Evolutionary conservation across 2,329 filamentous ascomycete species (phyloP).

Genomic region (Sporothrix variecibatus): DNA sequence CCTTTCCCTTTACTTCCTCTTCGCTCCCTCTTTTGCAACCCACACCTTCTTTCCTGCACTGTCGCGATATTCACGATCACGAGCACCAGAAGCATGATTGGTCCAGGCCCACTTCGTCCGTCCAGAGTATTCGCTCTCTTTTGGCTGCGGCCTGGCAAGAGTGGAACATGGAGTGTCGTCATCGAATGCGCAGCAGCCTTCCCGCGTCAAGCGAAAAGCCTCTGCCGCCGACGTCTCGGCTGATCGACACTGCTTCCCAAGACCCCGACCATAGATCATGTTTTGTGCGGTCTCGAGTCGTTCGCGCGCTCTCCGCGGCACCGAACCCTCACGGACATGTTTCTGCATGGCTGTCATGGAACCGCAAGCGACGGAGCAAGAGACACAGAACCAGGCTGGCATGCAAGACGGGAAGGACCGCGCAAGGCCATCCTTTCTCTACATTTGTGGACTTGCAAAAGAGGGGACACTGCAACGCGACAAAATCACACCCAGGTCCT

Average conservation of each 20-base stretch:
- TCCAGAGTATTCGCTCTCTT: not conserved
- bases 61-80: conserved; percentile 16
- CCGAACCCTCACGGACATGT: not conserved
- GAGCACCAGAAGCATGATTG: conserved; percentile 4
- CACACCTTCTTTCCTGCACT: not conserved
- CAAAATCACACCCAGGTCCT: not conserved
- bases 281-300: not conserved
- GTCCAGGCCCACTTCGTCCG: not conserved
- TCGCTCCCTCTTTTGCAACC: not conserved
- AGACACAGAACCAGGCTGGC: not conserved
- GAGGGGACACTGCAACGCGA: not conserved
- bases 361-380: not conserved
- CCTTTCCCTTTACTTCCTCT: not conserved
- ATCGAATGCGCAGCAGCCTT: conserved; percentile 7
- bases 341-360: not conserved
- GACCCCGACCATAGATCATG: not conserved
- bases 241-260: conserved; percentile 10
- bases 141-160: not conserved
- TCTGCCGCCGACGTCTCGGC: not conserved
- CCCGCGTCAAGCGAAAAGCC: not conserved
- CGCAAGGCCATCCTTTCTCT: not conserved
- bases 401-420: conserved; percentile 18
- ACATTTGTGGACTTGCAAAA: not conserved
- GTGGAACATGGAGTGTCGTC: conserved; percentile 1
- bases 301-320: conserved; percentile 15